Evolutionary conservation across 1,284 basidiomycete species (phyloP).

Genomic region (Ustilago shanxiensis): DNA sequence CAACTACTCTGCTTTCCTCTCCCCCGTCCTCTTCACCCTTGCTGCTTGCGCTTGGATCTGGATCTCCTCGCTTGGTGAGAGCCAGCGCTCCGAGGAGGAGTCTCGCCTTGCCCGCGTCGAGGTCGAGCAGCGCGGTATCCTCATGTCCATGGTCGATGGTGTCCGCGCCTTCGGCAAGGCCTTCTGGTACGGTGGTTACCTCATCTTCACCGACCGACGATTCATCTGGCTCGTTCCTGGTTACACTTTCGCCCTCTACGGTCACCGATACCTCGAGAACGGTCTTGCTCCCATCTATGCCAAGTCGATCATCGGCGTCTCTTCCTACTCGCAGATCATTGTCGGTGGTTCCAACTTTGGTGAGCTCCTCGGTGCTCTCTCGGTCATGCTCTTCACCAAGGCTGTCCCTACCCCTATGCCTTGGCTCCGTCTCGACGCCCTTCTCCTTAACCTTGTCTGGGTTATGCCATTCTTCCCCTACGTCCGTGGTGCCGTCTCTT

Average conservation of each 20-base stretch:
- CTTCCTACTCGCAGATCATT: constrained; percentile 69
- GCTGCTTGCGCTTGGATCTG: constrained; percentile 62
- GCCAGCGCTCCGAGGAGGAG: constrained; percentile 39
- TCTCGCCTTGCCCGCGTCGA: constrained; percentile 36
- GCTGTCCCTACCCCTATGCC: constrained; percentile 68
- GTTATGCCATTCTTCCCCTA: constrained; percentile 67
- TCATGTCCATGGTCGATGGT: constrained; percentile 54
- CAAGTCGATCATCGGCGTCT: constrained; percentile 65
- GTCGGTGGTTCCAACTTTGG: constrained; percentile 63
- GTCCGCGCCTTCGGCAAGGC: constrained; percentile 65
- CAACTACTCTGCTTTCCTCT: constrained; percentile 69
- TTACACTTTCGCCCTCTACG: constrained; percentile 70
- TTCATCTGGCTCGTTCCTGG: constrained; percentile 70
- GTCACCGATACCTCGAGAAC: constrained; percentile 71
- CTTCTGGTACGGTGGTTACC: constrained; percentile 66
- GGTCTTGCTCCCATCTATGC: constrained; percentile 70
- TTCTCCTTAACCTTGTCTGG: constrained; percentile 70
- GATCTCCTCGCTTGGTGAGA: constrained; percentile 56
- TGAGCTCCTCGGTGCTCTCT: constrained; percentile 69
- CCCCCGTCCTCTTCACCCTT: constrained; percentile 66
- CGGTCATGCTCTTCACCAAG: constrained; percentile 67
- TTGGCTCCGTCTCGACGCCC: constrained; percentile 69
- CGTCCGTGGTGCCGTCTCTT: constrained; percentile 32
- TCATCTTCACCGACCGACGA: constrained; percentile 65
- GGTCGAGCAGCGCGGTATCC: constrained; percentile 35